Conservation (phyloP, 805 yeast species). For the Lachancea cidri region DNA sequence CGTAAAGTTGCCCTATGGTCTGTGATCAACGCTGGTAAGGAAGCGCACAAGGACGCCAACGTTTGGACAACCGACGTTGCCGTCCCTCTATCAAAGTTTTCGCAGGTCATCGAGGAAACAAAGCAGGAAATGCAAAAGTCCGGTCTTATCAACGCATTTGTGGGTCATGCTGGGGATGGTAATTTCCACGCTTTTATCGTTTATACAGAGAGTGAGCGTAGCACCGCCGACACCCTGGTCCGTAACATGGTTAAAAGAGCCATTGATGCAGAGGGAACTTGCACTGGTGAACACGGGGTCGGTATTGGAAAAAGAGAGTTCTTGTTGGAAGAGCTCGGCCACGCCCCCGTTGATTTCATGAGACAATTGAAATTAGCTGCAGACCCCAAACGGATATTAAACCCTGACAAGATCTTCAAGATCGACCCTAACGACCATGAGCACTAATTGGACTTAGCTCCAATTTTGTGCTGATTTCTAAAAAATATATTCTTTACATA, state of each 20-base stretch:
- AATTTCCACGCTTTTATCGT: constrained; percentile 68
- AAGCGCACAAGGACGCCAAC: constrained; percentile 43
- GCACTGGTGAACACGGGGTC: constrained; percentile 85
- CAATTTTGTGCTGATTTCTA: not conserved
- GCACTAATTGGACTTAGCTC: constrained; percentile 2
- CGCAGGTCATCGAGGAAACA: constrained; percentile 57
- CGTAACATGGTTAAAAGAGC: constrained; percentile 63
- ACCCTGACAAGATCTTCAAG: constrained; percentile 74
- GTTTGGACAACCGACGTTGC: constrained; percentile 79
- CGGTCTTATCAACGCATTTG: constrained; percentile 51
- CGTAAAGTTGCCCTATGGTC: constrained; percentile 67
- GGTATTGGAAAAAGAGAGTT: constrained; percentile 72
- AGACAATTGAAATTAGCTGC: constrained; percentile 64
- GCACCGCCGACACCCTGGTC: constrained; percentile 45
- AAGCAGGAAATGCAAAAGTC: constrained; percentile 51
- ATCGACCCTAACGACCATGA: constrained; percentile 47
- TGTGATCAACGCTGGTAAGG: constrained; percentile 59
- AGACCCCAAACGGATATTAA: constrained; percentile 68
- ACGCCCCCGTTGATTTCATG: constrained; percentile 65
- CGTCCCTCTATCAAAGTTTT: constrained; percentile 67
- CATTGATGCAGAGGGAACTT: constrained; percentile 68
- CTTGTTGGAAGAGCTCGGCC: constrained; percentile 59
- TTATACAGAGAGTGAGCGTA: constrained; percentile 47
- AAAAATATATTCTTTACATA: not conserved
- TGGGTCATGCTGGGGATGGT: constrained; percentile 85